Evolutionary conservation across 352 stramenopile species (phyloP).

Genomic region (Phytophthora boehmeriae): DNA sequence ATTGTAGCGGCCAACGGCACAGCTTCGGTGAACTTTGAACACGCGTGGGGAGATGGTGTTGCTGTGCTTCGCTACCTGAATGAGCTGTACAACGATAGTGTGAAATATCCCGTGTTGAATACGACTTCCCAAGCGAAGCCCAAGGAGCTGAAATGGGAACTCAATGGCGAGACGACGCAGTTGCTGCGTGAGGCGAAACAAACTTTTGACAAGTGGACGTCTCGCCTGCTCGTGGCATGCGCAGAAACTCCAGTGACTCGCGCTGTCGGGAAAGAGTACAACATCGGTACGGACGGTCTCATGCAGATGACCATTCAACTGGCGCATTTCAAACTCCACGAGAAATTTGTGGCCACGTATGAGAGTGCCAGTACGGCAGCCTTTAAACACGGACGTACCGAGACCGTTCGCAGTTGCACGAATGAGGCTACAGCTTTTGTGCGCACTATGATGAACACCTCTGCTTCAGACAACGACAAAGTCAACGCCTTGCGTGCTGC

Average conservation of each 20-base stretch:
- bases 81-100: slow-evolving; percentile 84
- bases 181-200: slow-evolving; percentile 72
- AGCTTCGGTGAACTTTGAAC: slow-evolving; percentile 90
- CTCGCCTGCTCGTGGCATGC: slow-evolving; percentile 67
- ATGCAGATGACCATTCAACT: slow-evolving; percentile 93
- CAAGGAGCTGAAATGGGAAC: slow-evolving; percentile 65
- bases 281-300: slow-evolving; percentile 88
- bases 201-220: slow-evolving; percentile 72
- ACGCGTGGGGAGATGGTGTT: slow-evolving; percentile 90
- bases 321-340: slow-evolving; percentile 84
- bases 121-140: slow-evolving; percentile 31
- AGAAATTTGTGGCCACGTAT: slow-evolving; percentile 87
- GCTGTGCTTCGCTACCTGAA: slow-evolving; percentile 90
- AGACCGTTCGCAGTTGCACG: slow-evolving; percentile 90
- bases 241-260: slow-evolving; percentile 78
- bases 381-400: slow-evolving; percentile 92
- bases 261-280: slow-evolving; percentile 63
- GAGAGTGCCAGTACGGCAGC: slow-evolving; percentile 88
- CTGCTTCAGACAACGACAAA: slow-evolving; percentile 62
- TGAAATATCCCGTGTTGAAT: slow-evolving; percentile 74
- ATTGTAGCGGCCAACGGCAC: slow-evolving; percentile 84
- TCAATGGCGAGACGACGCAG: slow-evolving; percentile 59
- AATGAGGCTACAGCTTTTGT: slow-evolving; percentile 86
- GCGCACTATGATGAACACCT: slow-evolving; percentile 65
- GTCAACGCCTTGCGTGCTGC: slow-evolving; percentile 63